A percentile compares a stretch with the other conserved stretches of the same genome.
phyloP scores from a whole-genome alignment of 805 yeast genomes.

The Pichia deserticola region DNA sequence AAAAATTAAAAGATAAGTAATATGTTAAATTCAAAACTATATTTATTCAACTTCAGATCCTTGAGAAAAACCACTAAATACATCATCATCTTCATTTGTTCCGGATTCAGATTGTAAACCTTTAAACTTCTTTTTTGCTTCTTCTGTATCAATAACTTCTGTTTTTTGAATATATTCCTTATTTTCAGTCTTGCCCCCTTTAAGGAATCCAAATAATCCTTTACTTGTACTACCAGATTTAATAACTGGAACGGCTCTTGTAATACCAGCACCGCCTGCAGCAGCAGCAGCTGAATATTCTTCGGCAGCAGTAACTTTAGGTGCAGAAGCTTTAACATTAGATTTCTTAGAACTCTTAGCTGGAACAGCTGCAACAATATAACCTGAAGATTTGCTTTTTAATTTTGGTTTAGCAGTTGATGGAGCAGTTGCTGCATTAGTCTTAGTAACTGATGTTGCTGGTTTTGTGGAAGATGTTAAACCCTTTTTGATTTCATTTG shows the following conservation, averaged over 20 bases:
- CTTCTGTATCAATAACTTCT: conserved; percentile 1
- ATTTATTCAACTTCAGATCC: conserved; percentile 26
- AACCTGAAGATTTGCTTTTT: neutral
- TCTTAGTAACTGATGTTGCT: too few relatives aligned
- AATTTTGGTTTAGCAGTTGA: too few relatives aligned
- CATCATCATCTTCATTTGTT: conserved; percentile 16
- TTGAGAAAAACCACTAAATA: conserved; percentile 40
- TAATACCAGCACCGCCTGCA: conserved; percentile 5
- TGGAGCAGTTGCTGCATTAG: too few relatives aligned
- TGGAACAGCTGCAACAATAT: neutral
- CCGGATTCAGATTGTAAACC: conserved; percentile 7
- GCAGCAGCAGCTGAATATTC: neutral
- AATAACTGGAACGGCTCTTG: conserved; percentile 6
- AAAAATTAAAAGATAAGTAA: too few relatives aligned
- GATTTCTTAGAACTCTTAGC: neutral
- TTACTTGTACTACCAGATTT: conserved; percentile 6
- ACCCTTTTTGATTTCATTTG: neutral
- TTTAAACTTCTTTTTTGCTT: conserved; percentile 10
- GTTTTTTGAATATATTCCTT: neutral
- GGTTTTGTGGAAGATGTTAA: too few relatives aligned
- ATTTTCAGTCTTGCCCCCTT: neutral
- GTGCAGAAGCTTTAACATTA: neutral
- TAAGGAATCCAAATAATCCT: conserved; percentile 10
- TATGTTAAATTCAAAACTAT: too few relatives aligned
- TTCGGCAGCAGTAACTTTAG: neutral